Evolutionary conservation across 78 protist genomes (phyloP), one percentile per base, ranked within the genome.

Genomic region (Neovahlkampfia damariscottae): DNA sequence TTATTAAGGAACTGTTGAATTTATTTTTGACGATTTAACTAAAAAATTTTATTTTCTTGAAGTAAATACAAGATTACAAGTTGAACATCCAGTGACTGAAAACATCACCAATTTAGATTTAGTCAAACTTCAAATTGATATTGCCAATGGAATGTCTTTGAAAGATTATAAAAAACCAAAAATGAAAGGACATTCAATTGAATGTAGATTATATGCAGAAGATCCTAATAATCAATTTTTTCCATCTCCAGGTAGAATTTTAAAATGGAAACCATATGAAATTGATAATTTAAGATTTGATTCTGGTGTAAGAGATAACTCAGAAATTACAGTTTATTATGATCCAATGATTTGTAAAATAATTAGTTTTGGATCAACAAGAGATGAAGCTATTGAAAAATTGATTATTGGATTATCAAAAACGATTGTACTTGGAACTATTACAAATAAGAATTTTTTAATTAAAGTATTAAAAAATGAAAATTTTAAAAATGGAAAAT

Each of bases 91-190:
- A 5, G 77, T 74, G 39, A 74, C 50, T 9, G 77, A 74, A 38
- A 37, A 58, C 10, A 2, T 5, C 36, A 50, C 77, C 62, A 58
- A 58, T 67, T 2, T 50, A n/a, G 77, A 74, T 6, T 31, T 74
- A 29, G 77, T 74, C 3, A n/a, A 3, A 35, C 5, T 58, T n/a
- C 77, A 74, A 7, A 67, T 74, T 38, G 38, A 58, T 9, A 31
- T 74, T 5, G 77, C 77, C 77, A 27, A 2, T 3, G 77, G 77
- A n/a, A 32, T 67, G n/a, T n/a, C n/a, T n/a, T n/a, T n/a, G n/a
- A 93, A 93, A 76, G 62, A 2, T 1, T 79, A 88, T 29, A 40
- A 88, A 29, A 30, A 29, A 28, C 38, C 84, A 38, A 83, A 72
- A 74, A n/a, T n/a, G 27, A 10, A 2, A 8, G 77, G 77, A 27